Conservation (phyloP, 2,329 filamentous ascomycete genomes). For the Pseudocercospora musae region DNA sequence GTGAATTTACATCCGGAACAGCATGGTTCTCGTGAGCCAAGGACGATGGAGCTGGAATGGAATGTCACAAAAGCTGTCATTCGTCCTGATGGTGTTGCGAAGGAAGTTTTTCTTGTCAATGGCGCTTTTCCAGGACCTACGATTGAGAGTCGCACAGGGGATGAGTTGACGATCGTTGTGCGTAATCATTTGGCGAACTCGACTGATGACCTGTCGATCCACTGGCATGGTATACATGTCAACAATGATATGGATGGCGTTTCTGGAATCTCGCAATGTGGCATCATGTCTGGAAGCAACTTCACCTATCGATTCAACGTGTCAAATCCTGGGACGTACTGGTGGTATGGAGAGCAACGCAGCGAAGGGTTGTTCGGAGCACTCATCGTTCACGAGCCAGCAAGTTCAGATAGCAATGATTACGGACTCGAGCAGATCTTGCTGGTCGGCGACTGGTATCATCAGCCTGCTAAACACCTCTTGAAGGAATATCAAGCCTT, state of each 20-base stretch:
- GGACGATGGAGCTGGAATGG: slow-evolving; percentile 14
- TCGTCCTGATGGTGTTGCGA: slow-evolving; percentile 46
- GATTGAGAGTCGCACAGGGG: slow-evolving; percentile 47
- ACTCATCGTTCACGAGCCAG: slow-evolving; percentile 43
- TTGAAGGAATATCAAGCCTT: slow-evolving; percentile 40
- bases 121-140: slow-evolving; percentile 50
- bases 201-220: slow-evolving; percentile 36
- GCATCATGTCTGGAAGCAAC: slow-evolving; percentile 17
- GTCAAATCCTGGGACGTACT: slow-evolving; percentile 38
- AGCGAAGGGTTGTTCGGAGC: slow-evolving; percentile 49
- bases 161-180: slow-evolving; percentile 43
- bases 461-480: slow-evolving; percentile 40
- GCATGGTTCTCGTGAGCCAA: slow-evolving; percentile 12
- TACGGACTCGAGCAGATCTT: slow-evolving; percentile 42
- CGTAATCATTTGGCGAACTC: slow-evolving; percentile 38
- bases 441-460: slow-evolving; percentile 51
- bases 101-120: slow-evolving; percentile 50
- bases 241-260: slow-evolving; percentile 23
- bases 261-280: slow-evolving; percentile 20
- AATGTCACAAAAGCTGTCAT: slow-evolving; percentile 12
- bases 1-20: slow-evolving; percentile 16
- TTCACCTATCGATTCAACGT: slow-evolving; percentile 37
- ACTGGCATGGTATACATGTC: slow-evolving; percentile 44
- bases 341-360: slow-evolving; percentile 45
- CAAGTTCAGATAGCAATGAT: neutral